These are phyloP conservation scores for Ilex asprella DNA, from an alignment of 257 asterid genomes.

Conservation along the genomic window DNA sequence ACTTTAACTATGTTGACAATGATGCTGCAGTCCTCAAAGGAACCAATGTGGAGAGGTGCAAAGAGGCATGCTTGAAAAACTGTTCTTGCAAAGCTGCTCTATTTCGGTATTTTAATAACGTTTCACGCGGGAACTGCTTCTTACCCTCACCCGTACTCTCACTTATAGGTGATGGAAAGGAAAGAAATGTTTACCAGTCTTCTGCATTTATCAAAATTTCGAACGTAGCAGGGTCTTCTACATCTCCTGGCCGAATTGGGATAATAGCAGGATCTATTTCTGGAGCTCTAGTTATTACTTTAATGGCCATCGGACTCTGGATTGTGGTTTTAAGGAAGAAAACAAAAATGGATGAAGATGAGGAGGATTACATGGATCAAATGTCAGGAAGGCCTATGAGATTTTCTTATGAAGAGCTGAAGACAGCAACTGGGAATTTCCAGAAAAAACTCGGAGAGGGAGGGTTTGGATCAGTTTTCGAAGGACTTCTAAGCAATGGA, in stretches of 20 bases:
- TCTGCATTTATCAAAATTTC: too few species aligned
- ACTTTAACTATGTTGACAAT: too few species aligned
- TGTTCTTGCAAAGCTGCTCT: slow-evolving; percentile 24
- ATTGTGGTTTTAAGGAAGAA: background rate
- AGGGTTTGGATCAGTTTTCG: slow-evolving; percentile 19
- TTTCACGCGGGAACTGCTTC: too few species aligned
- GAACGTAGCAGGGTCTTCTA: too few species aligned
- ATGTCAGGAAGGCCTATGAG: slow-evolving; percentile 22
- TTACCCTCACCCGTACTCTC: too few species aligned
- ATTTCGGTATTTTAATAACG: slow-evolving; percentile 3
- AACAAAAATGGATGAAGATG: background rate
- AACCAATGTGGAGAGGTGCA: slow-evolving; percentile 17
- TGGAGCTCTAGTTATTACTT: too few species aligned
- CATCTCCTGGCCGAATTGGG: too few species aligned
- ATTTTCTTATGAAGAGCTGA: slow-evolving; percentile 14
- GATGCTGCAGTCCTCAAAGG: too few species aligned
- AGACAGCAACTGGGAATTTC: slow-evolving; percentile 11
- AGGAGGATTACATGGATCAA: background rate
- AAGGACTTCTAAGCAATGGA: slow-evolving; percentile 9
- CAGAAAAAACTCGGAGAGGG: slow-evolving; percentile 18
- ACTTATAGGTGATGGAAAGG: too few species aligned
- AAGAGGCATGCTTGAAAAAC: slow-evolving; percentile 11
- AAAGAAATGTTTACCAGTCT: too few species aligned
- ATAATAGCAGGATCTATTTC: too few species aligned
- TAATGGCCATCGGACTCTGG: too few species aligned